Conservation (phyloP, 345 rosid species). For the Salix suchowensis region DNA sequence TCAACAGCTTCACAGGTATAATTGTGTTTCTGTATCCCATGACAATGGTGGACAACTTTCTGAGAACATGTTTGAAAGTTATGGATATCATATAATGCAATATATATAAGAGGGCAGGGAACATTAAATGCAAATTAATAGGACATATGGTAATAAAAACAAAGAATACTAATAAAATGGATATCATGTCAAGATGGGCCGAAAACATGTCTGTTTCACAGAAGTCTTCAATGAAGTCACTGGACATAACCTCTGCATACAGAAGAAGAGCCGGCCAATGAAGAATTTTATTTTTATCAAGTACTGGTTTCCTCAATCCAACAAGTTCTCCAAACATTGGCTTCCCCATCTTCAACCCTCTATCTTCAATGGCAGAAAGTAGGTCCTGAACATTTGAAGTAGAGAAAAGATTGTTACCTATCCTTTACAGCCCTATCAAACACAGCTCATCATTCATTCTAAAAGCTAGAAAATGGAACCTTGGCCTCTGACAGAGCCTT, state of each 20-base stretch:
- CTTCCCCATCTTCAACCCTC: constrained; percentile 76
- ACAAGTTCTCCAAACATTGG: constrained; percentile 68
- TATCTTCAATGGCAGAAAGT: constrained; percentile 57
- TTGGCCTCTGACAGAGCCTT: constrained; percentile 56
- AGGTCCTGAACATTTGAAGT: constrained; percentile 40
- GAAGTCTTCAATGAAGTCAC: constrained; percentile 87
- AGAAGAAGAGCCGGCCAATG: constrained; percentile 92
- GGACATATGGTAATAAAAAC: background rate
- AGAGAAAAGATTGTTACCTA: background rate
- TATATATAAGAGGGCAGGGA: background rate
- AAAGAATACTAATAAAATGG: constrained; percentile 33
- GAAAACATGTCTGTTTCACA: constrained; percentile 80
- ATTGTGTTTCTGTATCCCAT: constrained; percentile 62
- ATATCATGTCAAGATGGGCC: constrained; percentile 82
- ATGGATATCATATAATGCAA: constrained; percentile 39
- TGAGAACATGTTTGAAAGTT: constrained; percentile 71
- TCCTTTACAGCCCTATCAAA: background rate
- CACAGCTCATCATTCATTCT: background rate
- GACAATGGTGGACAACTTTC: constrained; percentile 63
- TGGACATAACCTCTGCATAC: constrained; percentile 86
- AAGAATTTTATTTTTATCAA: constrained; percentile 66
- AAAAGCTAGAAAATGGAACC: constrained; percentile 40
- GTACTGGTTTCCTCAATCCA: constrained; percentile 64
- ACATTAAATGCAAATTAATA: constrained; percentile 1
- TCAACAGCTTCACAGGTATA: constrained; percentile 72